phyloP scores from a whole-genome alignment of 345 rosid species.

The Gossypium sturtianum region DNA sequence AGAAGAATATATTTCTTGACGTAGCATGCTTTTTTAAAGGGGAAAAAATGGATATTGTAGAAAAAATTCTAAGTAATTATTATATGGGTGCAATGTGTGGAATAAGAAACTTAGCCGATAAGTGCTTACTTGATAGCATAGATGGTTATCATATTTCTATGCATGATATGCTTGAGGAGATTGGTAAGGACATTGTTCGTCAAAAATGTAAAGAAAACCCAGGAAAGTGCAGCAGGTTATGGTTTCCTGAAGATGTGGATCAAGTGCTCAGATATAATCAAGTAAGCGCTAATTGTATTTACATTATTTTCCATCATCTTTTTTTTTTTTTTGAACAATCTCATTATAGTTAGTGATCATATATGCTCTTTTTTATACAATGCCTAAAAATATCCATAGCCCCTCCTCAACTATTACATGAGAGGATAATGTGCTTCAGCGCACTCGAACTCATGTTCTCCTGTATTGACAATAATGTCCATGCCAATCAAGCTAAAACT shows the following conservation, averaged over 20 bases:
- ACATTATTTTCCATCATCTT: too few relatives aligned
- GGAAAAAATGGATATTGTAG: not conserved
- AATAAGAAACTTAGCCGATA: not conserved
- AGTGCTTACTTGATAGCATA: not conserved
- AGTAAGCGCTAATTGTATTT: slow-evolving; percentile 1
- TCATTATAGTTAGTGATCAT: too few relatives aligned
- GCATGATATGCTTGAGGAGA: not conserved
- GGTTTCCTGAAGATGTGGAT: slow-evolving; percentile 6
- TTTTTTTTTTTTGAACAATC: too few relatives aligned
- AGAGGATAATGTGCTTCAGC: too few relatives aligned
- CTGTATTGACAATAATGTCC: too few relatives aligned
- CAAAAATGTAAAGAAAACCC: slow-evolving; percentile 10
- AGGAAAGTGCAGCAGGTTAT: slow-evolving; percentile 19
- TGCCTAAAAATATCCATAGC: too few relatives aligned
- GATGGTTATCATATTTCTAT: not conserved
- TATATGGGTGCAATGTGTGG: not conserved
- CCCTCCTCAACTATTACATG: too few relatives aligned
- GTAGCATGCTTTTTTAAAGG: not conserved
- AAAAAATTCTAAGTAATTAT: not conserved
- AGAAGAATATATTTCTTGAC: not conserved
- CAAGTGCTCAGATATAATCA: slow-evolving; percentile 14
- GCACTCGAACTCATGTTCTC: too few relatives aligned
- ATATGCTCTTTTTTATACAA: too few relatives aligned
- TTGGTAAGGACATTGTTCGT: not conserved
- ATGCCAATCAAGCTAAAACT: too few relatives aligned